Conservation (phyloP, 805 yeast species). For the Teunomyces pallodes region DNA sequence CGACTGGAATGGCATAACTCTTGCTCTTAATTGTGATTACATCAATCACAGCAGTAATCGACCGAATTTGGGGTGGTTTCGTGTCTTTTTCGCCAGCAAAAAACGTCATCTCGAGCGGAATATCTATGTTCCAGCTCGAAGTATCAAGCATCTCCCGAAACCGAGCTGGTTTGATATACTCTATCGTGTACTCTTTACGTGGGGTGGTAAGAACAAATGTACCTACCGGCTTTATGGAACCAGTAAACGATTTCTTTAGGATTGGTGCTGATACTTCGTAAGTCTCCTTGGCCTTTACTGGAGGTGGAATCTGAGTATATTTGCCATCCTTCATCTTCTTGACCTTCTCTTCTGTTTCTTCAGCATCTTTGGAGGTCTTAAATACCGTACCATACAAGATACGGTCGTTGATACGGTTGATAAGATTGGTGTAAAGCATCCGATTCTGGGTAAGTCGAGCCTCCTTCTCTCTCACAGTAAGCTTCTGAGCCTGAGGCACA, state of each 20-base stretch:
- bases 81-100: conserved; percentile 8
- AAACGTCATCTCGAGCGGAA: conserved; percentile 21
- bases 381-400: conserved; percentile 21
- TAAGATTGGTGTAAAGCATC: conserved; percentile 22
- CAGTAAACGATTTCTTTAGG: conserved; percentile 13
- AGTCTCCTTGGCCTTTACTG: not conserved
- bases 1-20: conserved; percentile 36
- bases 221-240: conserved; percentile 7
- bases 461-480: conserved; percentile 7
- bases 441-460: conserved; percentile 19
- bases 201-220: conserved; percentile 8
- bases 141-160: conserved; percentile 10
- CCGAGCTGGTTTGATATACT: conserved; percentile 25
- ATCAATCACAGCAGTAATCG: conserved; percentile 18
- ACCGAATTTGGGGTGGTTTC: conserved; percentile 18
- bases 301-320: conserved; percentile 10
- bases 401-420: conserved; percentile 27
- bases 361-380: conserved; percentile 9
- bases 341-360: conserved; percentile 14
- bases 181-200: conserved; percentile 4
- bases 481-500: conserved; percentile 17
- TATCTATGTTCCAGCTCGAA: conserved; percentile 20
- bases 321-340: conserved; percentile 20
- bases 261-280: conserved; percentile 7
- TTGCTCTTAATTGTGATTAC: conserved; percentile 31